phyloP scores from a whole-genome alignment of 1,284 basidiomycete species.

The Melanopsichium pennsylvanicum region DNA sequence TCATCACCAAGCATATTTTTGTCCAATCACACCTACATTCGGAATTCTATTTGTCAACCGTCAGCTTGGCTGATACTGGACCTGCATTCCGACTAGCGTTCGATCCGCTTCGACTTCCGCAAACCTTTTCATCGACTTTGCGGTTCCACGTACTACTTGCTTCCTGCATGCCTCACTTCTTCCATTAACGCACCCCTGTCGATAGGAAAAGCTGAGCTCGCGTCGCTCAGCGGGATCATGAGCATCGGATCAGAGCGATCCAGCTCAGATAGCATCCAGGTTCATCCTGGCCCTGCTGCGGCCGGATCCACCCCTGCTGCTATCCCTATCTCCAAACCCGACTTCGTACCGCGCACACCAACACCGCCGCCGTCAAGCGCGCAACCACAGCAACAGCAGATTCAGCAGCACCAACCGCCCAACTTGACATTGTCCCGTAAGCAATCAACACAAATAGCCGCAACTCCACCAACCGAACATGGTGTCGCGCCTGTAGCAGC shows the following conservation, averaged over 20 bases:
- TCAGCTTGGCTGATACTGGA: no score
- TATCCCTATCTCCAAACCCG: conserved; percentile 1
- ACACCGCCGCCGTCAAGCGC: conserved; percentile 11
- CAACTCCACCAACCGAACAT: background rate
- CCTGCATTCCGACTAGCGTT: no score
- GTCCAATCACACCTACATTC: no score
- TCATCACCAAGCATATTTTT: no score
- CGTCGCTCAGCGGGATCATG: conserved; percentile 43
- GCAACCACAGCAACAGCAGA: conserved; percentile 20
- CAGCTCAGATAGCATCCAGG: conserved; percentile 47
- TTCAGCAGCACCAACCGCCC: conserved; percentile 11
- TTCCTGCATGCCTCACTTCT: conserved; percentile 20
- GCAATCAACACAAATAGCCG: conserved; percentile 5
- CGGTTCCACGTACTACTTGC: background rate
- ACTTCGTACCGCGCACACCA: conserved; percentile 6
- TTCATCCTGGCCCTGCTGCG: conserved; percentile 43
- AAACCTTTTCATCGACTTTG: no score
- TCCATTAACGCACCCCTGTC: conserved; percentile 6
- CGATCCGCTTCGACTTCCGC: no score
- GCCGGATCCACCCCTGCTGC: conserved; percentile 31
- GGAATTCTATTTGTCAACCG: no score
- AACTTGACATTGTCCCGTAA: background rate
- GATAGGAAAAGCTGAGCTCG: conserved; percentile 26
- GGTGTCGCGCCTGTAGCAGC: background rate
- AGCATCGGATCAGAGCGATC: conserved; percentile 33